These are phyloP conservation scores for Russula abietina DNA, from an alignment of 768 basidiomycete genomes.

Conservation along the genomic window DNA sequence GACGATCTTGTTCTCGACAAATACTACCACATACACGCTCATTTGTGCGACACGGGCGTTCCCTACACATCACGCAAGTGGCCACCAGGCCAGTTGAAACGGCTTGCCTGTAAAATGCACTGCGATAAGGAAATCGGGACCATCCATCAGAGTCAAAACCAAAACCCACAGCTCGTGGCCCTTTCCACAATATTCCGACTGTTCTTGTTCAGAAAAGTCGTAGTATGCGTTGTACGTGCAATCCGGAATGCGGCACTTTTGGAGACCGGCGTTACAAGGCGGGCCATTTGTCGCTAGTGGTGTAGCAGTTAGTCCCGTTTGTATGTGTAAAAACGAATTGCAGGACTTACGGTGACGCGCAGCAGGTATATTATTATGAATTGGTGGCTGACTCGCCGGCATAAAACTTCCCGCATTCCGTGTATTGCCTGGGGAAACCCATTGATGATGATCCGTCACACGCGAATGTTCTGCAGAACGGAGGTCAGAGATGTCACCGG, in stretches of 20 bases:
- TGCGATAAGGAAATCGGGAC: too few relatives aligned
- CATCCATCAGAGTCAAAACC: neutral
- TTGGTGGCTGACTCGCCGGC: neutral
- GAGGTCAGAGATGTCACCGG: neutral
- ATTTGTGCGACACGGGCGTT: conserved; percentile 4
- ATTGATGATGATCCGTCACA: neutral
- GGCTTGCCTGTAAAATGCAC: conserved; percentile 11
- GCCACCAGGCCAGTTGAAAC: conserved; percentile 6
- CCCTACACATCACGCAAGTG: conserved; percentile 11
- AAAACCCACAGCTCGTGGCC: conserved; percentile 16
- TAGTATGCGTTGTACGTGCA: conserved; percentile 12
- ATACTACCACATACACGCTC: conserved; percentile 12
- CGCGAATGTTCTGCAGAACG: neutral
- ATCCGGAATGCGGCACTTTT: conserved; percentile 2
- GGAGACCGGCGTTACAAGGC: too few relatives aligned
- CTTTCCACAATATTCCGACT: conserved; percentile 18
- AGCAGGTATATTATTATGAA: neutral
- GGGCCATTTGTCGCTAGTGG: neutral
- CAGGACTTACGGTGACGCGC: neutral
- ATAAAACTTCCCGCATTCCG: neutral
- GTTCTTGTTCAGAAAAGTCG: conserved; percentile 12
- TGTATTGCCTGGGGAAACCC: neutral
- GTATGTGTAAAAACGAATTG: neutral
- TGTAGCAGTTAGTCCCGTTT: neutral
- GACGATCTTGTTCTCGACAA: conserved; percentile 2